Base-by-base conservation (phyloP, 2,329 filamentous ascomycete genomes). In the Beauveria rudraprayagi region DNA sequence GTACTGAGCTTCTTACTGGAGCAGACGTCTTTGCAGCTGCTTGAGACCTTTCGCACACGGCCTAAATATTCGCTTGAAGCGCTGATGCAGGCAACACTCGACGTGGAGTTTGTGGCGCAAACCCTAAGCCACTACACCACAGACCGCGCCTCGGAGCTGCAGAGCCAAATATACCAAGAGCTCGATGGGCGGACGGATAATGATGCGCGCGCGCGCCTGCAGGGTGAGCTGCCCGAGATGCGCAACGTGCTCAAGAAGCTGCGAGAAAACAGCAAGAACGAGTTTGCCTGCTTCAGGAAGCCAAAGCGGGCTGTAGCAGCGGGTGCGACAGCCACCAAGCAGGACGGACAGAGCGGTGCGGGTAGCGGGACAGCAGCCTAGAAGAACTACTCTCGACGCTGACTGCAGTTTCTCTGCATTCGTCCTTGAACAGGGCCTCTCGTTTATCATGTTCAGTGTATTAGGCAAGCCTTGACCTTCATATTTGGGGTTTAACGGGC, bases 101-200 rank as follows among this genome's bases (percentile, higher is more conserved):
- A 99, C 70, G 92, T 97, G 1, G 94, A 99, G 74, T 97, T 99
- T 70, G 87, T 97, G 61, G 91, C 92, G 1, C 94, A 99, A 77
- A 97, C 93, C 5, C 82, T 99, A 40, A 90, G 85, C 63, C 88
- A 92, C 67, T 99, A 95, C 73, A 94, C 91, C 0, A 94, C 91
- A 0, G 89, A 96, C 61, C 83, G 85, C 56, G 91, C 92, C 3
- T 86, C 86, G 8, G 86, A 92, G 70, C 81, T 90, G 16, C 94
- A 97, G 76, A 89, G 89, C 67, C 86, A 92, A 72, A 93, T 99
- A 53, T 99, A 97, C 74, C 85, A 94, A 65, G 91, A 94, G 71
- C 78, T 99, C 17, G 94, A 99, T 72, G 83, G 85, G 63, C 86
- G 92, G 55, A 97, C 94, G 57, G 92, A 96, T 70, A 92, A 94